A percentile compares a stretch with the other conserved stretches of the same genome.
These are phyloP conservation scores for Apiotrichum brassicae DNA, from an alignment of 1,284 basidiomycete species.

Conservation along the genomic window DNA sequence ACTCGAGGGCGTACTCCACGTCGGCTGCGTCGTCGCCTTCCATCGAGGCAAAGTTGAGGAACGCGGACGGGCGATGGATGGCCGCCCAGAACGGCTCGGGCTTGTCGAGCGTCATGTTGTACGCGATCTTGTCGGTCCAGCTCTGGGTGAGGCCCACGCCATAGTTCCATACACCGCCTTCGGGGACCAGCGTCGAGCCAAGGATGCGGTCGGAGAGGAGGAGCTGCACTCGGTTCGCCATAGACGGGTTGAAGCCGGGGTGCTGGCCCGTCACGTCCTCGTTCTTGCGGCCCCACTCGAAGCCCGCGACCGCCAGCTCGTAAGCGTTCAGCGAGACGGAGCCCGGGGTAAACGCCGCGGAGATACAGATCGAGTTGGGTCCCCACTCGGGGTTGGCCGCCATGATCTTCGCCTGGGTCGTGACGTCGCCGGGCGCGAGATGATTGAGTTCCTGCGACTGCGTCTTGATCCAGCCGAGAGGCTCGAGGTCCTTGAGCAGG, in stretches of 20 bases:
- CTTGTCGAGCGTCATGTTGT: constrained; percentile 81
- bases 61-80: constrained; percentile 80
- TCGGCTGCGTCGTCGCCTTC: constrained; percentile 83
- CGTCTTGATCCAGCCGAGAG: constrained; percentile 96
- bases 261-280: constrained; percentile 76
- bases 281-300: constrained; percentile 98
- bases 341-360: constrained; percentile 94
- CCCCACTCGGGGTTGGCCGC: constrained; percentile 91
- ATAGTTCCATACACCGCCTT: constrained; percentile 90
- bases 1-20: constrained; percentile 62
- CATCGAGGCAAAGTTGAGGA: constrained; percentile 82
- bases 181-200: constrained; percentile 83
- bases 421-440: constrained; percentile 89
- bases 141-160: constrained; percentile 84
- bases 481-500: constrained; percentile 88
- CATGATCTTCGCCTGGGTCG: constrained; percentile 93
- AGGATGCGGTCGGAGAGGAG: constrained; percentile 88
- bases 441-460: constrained; percentile 86
- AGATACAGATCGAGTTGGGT: constrained; percentile 87
- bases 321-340: constrained; percentile 93
- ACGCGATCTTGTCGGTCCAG: constrained; percentile 79
- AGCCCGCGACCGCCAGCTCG: constrained; percentile 79
- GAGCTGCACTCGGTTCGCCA: constrained; percentile 95
- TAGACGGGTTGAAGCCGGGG: constrained; percentile 89
- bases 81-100: constrained; percentile 94